Percentiles rank a stretch among this genome's conserved stretches.
Conservation (phyloP, 306 rosid species). For the Psophocarpus tetragonolobus region DNA sequence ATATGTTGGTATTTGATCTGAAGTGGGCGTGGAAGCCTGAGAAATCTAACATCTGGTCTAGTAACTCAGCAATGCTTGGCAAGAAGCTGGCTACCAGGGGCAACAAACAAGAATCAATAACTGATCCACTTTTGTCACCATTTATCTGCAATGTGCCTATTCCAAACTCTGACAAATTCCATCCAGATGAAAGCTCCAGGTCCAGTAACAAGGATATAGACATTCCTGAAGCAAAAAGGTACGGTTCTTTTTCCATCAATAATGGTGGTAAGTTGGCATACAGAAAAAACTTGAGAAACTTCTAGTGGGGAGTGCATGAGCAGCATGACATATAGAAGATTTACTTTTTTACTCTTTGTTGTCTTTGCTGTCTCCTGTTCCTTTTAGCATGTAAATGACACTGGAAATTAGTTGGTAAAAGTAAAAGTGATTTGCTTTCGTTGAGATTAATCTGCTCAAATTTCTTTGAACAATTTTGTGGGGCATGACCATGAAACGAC, state of each 20-base stretch:
- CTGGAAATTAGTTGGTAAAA: background rate
- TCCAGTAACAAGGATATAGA: slow-evolving; percentile 36
- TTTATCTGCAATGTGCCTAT: slow-evolving; percentile 57
- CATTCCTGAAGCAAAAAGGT: slow-evolving; percentile 55
- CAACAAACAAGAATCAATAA: slow-evolving; percentile 52
- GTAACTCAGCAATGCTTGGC: slow-evolving; percentile 57
- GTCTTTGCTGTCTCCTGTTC: background rate
- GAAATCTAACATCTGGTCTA: slow-evolving; percentile 52
- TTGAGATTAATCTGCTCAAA: background rate
- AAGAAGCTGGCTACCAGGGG: slow-evolving; percentile 52
- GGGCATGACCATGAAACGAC: background rate
- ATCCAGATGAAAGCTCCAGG: slow-evolving; percentile 38
- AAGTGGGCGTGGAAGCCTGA: slow-evolving; percentile 74
- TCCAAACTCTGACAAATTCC: slow-evolving; percentile 34
- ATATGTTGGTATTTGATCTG: slow-evolving; percentile 21
- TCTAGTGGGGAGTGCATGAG: background rate
- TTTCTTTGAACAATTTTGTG: background rate
- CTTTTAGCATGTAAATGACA: background rate
- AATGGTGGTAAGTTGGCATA: background rate
- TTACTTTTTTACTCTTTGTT: background rate
- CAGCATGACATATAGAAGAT: background rate
- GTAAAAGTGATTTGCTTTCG: background rate
- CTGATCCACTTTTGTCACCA: slow-evolving; percentile 77
- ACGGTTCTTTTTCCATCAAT: slow-evolving; percentile 15
- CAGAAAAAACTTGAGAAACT: background rate